Conservation (phyloP, 2,329 filamentous ascomycete genomes). For the Colletotrichum eremochloae region DNA sequence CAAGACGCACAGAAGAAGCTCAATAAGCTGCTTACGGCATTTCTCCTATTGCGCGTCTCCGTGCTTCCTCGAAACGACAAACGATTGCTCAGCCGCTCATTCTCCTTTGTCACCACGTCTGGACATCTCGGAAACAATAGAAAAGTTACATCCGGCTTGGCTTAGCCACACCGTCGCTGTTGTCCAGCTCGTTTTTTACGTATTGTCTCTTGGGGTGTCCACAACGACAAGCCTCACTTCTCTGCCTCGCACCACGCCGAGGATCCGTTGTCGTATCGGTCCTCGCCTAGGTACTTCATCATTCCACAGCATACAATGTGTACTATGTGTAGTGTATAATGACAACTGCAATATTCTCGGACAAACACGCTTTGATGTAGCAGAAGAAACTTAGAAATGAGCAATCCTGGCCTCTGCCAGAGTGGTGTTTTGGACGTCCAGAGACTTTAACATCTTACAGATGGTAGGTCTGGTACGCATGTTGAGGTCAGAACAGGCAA, state of each 20-base stretch:
- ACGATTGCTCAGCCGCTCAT: constrained; percentile 15
- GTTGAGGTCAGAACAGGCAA: constrained; percentile 25
- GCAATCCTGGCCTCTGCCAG: not conserved
- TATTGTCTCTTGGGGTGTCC: constrained; percentile 16
- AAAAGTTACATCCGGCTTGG: not conserved
- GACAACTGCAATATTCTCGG: not conserved
- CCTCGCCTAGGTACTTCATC: constrained; percentile 7
- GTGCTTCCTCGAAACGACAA: constrained; percentile 6
- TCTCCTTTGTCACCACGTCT: constrained; percentile 27
- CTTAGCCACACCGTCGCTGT: constrained; percentile 31
- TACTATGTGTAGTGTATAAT: not conserved
- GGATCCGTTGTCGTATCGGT: constrained; percentile 9
- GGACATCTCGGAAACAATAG: constrained; percentile 15
- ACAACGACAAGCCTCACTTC: constrained; percentile 13
- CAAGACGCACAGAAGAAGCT: not conserved
- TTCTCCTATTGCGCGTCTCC: not conserved
- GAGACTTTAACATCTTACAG: constrained; percentile 19
- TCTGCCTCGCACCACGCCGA: not conserved
- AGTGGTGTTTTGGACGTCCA: constrained; percentile 5
- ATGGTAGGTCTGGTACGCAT: constrained; percentile 25
- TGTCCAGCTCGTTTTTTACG: constrained; percentile 17
- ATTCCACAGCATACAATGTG: not conserved
- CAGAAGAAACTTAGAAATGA: not conserved
- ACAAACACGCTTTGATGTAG: not conserved
- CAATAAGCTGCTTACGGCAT: constrained; percentile 5